These are phyloP conservation scores for Fusarium pseudocircinatum DNA, from an alignment of 2,329 filamentous ascomycete genomes.

Conservation along the genomic window DNA sequence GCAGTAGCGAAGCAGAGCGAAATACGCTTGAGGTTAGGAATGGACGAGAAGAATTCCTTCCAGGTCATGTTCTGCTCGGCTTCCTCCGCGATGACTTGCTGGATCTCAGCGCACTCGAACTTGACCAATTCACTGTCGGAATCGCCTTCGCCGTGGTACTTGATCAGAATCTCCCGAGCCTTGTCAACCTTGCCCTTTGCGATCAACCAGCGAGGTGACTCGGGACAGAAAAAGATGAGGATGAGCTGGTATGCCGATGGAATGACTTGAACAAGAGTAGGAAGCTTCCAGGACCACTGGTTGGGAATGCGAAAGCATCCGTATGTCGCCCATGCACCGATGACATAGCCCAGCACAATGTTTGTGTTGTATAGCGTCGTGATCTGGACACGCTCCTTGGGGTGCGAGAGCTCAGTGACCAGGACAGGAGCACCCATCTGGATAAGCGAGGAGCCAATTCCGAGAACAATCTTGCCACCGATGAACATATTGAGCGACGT, in stretches of 20 bases:
- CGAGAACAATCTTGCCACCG: slow-evolving; percentile 51
- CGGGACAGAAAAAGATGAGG: slow-evolving; percentile 63
- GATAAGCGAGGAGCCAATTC: slow-evolving; percentile 50
- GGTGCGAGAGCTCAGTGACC: slow-evolving; percentile 55
- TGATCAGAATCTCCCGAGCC: slow-evolving; percentile 60
- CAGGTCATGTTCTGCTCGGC: slow-evolving; percentile 54
- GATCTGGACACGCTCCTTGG: slow-evolving; percentile 45
- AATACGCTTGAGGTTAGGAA: slow-evolving; percentile 52
- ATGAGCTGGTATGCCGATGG: slow-evolving; percentile 55
- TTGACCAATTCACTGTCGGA: slow-evolving; percentile 55
- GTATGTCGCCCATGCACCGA: slow-evolving; percentile 40
- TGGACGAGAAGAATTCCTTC: slow-evolving; percentile 53
- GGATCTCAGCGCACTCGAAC: slow-evolving; percentile 61
- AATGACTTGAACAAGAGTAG: slow-evolving; percentile 61
- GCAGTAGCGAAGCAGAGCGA: slow-evolving; percentile 53
- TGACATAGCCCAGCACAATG: slow-evolving; percentile 34
- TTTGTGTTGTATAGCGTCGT: slow-evolving; percentile 38
- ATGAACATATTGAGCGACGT: slow-evolving; percentile 51
- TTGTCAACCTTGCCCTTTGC: slow-evolving; percentile 60
- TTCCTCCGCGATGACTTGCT: slow-evolving; percentile 57
- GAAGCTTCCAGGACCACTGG: slow-evolving; percentile 44
- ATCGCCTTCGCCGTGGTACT: slow-evolving; percentile 62
- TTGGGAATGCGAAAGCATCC: slow-evolving; percentile 34
- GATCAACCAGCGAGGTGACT: slow-evolving; percentile 68
- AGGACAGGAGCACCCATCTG: slow-evolving; percentile 55